phyloP scores from a whole-genome alignment of 257 asterid genomes.

The Linderniella brevidens region DNA sequence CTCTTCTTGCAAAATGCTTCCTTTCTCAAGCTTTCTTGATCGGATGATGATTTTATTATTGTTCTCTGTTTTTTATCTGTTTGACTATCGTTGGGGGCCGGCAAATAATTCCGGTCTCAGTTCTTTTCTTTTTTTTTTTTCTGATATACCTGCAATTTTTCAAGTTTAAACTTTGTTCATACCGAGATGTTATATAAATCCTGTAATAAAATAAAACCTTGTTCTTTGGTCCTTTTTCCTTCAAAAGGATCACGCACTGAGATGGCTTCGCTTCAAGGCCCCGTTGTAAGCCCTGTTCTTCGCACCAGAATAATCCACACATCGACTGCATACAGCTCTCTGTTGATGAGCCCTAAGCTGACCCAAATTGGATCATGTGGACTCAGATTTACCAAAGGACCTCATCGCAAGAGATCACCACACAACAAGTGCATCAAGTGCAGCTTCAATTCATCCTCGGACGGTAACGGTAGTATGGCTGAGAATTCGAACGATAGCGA shows the following conservation, averaged over 20 bases:
- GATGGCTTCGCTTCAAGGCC: slow-evolving; percentile 62
- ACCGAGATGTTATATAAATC: no score
- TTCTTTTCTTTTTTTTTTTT: no score
- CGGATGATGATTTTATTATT: no score
- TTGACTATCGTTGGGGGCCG: no score
- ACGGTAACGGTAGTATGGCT: slow-evolving; percentile 52
- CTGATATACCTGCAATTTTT: no score
- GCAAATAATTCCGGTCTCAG: no score
- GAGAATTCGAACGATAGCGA: slow-evolving; percentile 45
- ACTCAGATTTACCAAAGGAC: slow-evolving; percentile 12
- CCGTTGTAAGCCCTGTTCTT: slow-evolving; percentile 47
- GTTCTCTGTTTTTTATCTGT: no score
- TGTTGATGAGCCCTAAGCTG: slow-evolving; percentile 26
- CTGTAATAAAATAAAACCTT: no score
- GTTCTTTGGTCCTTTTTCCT: no score
- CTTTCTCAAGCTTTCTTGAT: no score
- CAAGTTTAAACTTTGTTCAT: no score
- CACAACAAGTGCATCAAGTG: slow-evolving; percentile 19
- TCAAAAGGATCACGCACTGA: neutral
- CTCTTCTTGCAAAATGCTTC: no score
- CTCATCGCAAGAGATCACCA: slow-evolving; percentile 8
- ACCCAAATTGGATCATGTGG: slow-evolving; percentile 29
- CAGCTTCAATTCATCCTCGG: slow-evolving; percentile 53
- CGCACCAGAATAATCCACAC: slow-evolving; percentile 36
- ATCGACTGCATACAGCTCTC: slow-evolving; percentile 19